A percentile compares a stretch with the other conserved stretches of the same genome.
These are phyloP conservation scores for Ascochyta fabae DNA, from an alignment of 2,329 filamentous ascomycete species.

Conservation along the genomic window DNA sequence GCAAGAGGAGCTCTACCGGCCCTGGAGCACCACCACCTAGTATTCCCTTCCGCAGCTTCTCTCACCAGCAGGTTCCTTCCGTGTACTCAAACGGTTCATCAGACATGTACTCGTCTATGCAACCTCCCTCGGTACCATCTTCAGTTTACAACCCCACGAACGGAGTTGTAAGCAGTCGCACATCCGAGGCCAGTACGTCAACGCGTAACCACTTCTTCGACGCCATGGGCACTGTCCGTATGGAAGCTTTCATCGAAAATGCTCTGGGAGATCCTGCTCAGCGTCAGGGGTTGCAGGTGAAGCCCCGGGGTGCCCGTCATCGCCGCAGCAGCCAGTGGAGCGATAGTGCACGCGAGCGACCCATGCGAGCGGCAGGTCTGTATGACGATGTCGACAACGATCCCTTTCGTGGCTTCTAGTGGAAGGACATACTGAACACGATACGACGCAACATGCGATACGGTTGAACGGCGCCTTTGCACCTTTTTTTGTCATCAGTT, in stretches of 20 bases:
- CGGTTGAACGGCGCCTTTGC: neutral
- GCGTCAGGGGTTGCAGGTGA: conserved; percentile 17
- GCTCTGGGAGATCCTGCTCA: conserved; percentile 36
- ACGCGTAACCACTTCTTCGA: conserved; percentile 74
- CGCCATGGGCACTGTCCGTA: conserved; percentile 84
- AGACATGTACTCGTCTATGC: conserved; percentile 44
- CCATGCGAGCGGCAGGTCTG: conserved; percentile 35
- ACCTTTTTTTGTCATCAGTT: neutral
- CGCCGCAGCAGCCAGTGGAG: conserved; percentile 48
- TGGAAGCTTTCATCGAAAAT: conserved; percentile 91
- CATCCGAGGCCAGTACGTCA: conserved; percentile 58
- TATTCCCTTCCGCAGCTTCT: conserved; percentile 78
- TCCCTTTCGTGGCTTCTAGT: conserved; percentile 46
- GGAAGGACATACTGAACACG: neutral
- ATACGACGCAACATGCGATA: conserved; percentile 3
- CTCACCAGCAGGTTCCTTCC: conserved; percentile 54
- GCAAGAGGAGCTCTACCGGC: conserved; percentile 89
- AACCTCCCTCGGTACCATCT: conserved; percentile 45
- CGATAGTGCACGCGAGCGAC: conserved; percentile 39
- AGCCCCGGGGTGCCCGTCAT: conserved; percentile 37
- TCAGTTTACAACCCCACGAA: conserved; percentile 50
- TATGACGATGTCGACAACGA: conserved; percentile 47
- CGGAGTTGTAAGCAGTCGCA: conserved; percentile 57
- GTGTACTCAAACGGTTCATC: conserved; percentile 49
- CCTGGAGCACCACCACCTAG: conserved; percentile 73